Conservation (phyloP, 352 stramenopile species). For the Globisporangium orthogonon region DNA sequence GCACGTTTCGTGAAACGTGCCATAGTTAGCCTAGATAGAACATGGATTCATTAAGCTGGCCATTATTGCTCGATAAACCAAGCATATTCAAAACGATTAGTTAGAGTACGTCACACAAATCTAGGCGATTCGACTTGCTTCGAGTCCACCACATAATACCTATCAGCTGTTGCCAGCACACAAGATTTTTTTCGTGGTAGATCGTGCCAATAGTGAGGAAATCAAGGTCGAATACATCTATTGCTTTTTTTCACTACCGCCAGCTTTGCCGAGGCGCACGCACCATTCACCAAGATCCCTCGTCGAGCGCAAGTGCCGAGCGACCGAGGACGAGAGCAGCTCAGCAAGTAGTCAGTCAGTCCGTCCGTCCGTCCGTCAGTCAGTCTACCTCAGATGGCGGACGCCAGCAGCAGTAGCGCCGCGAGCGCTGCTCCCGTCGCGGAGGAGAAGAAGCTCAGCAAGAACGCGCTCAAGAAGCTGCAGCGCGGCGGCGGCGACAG, state of each 20-base stretch:
- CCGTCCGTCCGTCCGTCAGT: no score
- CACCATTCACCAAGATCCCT: slow-evolving; percentile 1
- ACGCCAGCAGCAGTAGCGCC: background rate
- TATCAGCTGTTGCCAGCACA: background rate
- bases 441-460: slow-evolving; percentile 85
- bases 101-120: no score
- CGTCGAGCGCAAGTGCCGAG: background rate
- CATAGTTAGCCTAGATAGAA: no score
- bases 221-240: background rate
- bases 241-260: background rate
- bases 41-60: no score
- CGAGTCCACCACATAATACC: no score
- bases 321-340: background rate
- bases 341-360: background rate
- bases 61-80: no score
- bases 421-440: slow-evolving; percentile 3
- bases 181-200: background rate
- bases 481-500: slow-evolving; percentile 75
- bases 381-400: slow-evolving; percentile 7
- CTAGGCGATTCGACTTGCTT: no score
- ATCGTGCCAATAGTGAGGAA: background rate
- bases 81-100: no score
- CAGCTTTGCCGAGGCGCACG: no score
- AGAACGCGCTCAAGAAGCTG: slow-evolving; percentile 95
- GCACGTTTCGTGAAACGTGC: no score